Conservation (phyloP, 805 yeast genomes). For the Barnettozyma wickerhamii region DNA sequence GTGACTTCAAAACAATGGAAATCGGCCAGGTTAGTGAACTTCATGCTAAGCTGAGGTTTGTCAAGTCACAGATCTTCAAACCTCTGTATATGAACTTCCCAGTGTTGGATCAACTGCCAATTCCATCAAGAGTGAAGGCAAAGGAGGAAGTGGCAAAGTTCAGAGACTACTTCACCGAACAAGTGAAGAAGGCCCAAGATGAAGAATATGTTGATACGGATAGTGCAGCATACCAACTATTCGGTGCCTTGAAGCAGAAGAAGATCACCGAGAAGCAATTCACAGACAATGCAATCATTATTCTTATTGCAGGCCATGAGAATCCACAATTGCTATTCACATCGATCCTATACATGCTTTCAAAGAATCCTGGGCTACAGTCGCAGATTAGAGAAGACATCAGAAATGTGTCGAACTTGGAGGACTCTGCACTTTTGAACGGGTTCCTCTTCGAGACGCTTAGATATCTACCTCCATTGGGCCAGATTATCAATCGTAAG, state of each 20-base stretch:
- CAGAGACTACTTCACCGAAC: constrained; percentile 31
- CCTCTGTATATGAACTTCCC: constrained; percentile 55
- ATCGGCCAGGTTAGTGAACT: constrained; percentile 27
- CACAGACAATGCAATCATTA: constrained; percentile 49
- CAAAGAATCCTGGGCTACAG: constrained; percentile 37
- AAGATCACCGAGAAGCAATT: constrained; percentile 42
- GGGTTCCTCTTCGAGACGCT: constrained; percentile 43
- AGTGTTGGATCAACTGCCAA: constrained; percentile 43
- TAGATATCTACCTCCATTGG: constrained; percentile 52
- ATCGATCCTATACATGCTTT: constrained; percentile 42
- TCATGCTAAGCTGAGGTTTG: constrained; percentile 36
- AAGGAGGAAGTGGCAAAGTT: constrained; percentile 39
- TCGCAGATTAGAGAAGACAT: constrained; percentile 25
- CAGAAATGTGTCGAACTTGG: constrained; percentile 4
- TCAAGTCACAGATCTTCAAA: constrained; percentile 50
- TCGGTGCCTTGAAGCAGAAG: constrained; percentile 34
- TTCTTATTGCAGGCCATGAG: constrained; percentile 61
- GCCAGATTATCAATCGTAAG: constrained; percentile 48
- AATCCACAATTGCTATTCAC: constrained; percentile 52
- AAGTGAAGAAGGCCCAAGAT: constrained; percentile 30
- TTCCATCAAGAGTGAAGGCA: constrained; percentile 43
- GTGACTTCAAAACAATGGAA: constrained; percentile 39
- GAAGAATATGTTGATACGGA: constrained; percentile 20
- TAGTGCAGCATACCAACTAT: constrained; percentile 38
- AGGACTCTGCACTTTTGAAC: constrained; percentile 27